Evolutionary conservation across 495 filamentous ascomycete genomes (phyloP), one percentile per base, ranked within the genome.

Genomic region (Stereocaulon alpinum): DNA sequence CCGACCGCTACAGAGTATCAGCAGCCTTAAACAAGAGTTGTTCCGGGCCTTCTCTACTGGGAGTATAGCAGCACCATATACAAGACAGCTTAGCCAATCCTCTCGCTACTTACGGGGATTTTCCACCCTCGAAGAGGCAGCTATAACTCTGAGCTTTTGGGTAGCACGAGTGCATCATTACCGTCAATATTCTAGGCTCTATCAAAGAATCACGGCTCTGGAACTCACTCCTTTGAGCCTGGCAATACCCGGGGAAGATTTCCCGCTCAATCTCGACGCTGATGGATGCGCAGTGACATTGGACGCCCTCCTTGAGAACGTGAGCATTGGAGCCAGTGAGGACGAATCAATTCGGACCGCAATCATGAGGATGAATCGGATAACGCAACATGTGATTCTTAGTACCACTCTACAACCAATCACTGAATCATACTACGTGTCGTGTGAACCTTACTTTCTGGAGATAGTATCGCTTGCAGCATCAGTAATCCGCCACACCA

Each of bases 341-440:
- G 40, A 34, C 22, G 43, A 48, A 34, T 18, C 40, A 9, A 49
- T 48, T 30, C 58, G 49, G 29, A 45, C 45, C 10, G 55, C 40
- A 15, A 42, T 59, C 14, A 18, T 66, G 30, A 52, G 12, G 24
- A 61, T 66, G 34, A 61, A 61, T 14, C 27, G 56, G 34, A 48
- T 49, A 18, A 17, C 30, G 43, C 45, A 3, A 20, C 14, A 56
- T 14, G 34, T 63, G n/a, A 6, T 50, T 14, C 61, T 63, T 2
- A 51, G 47, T 12, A 22, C 43, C 6, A 48, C 47, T 24, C 47
- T 55, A 14, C 27, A 54, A 18, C 57, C 43, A 10, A 34, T 43
- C 10, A 43, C 40, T 2, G 41, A 41, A 20, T 6, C 17, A 6
- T 34, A 43, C 44, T 55, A 65, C 44, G 43, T 24, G 3, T 17